A percentile compares a stretch with the other conserved stretches of the same genome.
phyloP scores from a whole-genome alignment of 192 early-diverging fungal genomes.

The Coemansia sp. region DNA sequence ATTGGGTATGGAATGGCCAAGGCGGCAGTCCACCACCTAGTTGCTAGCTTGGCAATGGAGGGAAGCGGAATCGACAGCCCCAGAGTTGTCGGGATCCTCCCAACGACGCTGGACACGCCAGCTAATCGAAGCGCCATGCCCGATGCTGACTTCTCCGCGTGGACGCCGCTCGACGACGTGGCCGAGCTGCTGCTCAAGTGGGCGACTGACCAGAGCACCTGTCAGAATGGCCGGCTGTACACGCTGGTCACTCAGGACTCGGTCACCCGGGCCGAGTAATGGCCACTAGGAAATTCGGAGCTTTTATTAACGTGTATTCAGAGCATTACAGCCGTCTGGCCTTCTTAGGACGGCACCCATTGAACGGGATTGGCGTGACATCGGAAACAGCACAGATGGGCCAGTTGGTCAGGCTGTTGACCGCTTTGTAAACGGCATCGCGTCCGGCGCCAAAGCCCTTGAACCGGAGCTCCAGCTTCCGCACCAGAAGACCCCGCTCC shows the following conservation, averaged over 20 bases:
- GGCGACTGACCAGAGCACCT: conserved; percentile 13
- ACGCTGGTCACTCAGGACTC: conserved; percentile 21
- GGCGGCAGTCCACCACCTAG: conserved; percentile 87
- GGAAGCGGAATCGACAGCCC: conserved; percentile 73
- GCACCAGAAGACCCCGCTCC: conserved; percentile 62
- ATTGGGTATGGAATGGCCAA: conserved; percentile 94
- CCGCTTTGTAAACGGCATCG: conserved; percentile 86
- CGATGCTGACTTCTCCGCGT: conserved; percentile 71
- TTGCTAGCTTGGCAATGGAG: conserved; percentile 62
- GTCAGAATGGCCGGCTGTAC: conserved; percentile 35
- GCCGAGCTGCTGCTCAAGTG: conserved; percentile 48
- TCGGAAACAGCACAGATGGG: conserved; percentile 73
- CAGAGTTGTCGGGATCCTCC: conserved; percentile 65
- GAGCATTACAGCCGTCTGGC: conserved; percentile 69
- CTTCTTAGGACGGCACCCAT: conserved; percentile 88
- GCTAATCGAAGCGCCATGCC: conserved; percentile 86
- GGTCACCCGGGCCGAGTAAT: conserved; percentile 19
- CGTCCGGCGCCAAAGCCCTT: conserved; percentile 90
- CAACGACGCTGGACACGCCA: conserved; percentile 83
- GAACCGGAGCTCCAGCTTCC: conserved; percentile 70
- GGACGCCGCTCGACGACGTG: conserved; percentile 77
- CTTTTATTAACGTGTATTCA: neutral
- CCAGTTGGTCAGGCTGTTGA: conserved; percentile 72
- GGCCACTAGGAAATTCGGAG: too few relatives aligned
- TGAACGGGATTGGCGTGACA: conserved; percentile 85